phyloP scores from a whole-genome alignment of 2,329 filamentous ascomycete genomes.

The Ilyonectria destructans region DNA sequence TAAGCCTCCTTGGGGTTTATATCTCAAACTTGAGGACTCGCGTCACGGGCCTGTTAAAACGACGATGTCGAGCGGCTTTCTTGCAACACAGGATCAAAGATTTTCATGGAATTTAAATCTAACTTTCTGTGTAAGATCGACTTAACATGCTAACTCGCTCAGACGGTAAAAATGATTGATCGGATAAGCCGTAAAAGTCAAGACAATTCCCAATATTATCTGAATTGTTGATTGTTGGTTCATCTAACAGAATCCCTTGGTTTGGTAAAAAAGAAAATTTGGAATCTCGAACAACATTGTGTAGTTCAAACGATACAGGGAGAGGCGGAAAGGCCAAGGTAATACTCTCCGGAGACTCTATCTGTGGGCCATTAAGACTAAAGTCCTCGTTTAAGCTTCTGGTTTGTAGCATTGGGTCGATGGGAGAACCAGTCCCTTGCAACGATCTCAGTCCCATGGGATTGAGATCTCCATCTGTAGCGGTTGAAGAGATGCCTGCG shows the following conservation, averaged over 20 bases:
- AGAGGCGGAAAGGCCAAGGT: slow-evolving; percentile 25
- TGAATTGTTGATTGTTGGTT: background rate
- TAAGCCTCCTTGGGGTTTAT: too few relatives aligned
- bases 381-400: background rate
- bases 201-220: slow-evolving; percentile 4
- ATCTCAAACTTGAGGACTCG: too few relatives aligned
- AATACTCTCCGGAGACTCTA: slow-evolving; percentile 25
- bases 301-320: slow-evolving; percentile 22
- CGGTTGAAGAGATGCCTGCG: background rate
- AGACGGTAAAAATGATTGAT: slow-evolving; percentile 16
- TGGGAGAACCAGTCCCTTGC: background rate
- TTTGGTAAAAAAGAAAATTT: background rate
- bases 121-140: slow-evolving; percentile 2
- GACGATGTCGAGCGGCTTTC: too few relatives aligned
- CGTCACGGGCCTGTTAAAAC: too few relatives aligned
- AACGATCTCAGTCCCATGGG: background rate
- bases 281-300: background rate
- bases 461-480: background rate
- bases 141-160: slow-evolving; percentile 22
- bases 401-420: background rate
- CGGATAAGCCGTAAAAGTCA: slow-evolving; percentile 19
- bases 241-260: background rate
- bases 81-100: too few relatives aligned
- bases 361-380: background rate
- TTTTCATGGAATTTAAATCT: background rate